Base-by-base conservation (phyloP, 805 yeast species). In the Metschnikowia lunata region DNA sequence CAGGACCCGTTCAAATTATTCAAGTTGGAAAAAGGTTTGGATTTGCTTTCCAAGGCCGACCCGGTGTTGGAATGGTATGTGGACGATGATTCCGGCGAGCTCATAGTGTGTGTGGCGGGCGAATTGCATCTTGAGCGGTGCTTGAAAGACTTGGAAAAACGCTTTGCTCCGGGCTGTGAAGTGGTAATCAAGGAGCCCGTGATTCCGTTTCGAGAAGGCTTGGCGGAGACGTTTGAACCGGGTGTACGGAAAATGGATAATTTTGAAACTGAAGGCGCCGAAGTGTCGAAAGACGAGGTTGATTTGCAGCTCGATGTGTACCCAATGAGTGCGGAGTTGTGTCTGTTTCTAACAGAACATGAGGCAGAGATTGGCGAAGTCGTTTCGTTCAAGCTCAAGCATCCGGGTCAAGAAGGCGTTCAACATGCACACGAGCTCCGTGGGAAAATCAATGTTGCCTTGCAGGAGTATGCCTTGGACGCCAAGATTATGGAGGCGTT, bases 41-140 rank as follows among this genome's bases (percentile, higher is more conserved):
- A 80, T 51, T 67, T 88, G 45, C 71, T 93, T 34, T 82, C 90
- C 42, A 83, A 82, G 53, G 91, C 97, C 0, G 99, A 93, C 64
- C 97, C 99, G 1, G 91, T 96, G 56, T 95, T 90, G 15, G 88
- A 88, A 55, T 84, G 90, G 45, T 85, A 78, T 56, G 72, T 88
- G 35, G 90, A 87, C 56, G 74, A 68, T 47, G 96, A 88, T 46
- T 80, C 83, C 8, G 99, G 99, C 45, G 99, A 93, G 64, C 86
- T 87, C 54, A 89, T 93, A 51, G 71, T 93, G 54, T 88, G 95
- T 36, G 90, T 96, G 8, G 97, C 99, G 8, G 99, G 99, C 39
- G 99, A 93, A 64, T 72, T 93, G 50, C 99, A 93, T 69, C 71
- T 93, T 34, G 99, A 93, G 59, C 78, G 99, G 59, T 93, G 99